Percentiles rank a stretch among this genome's conserved stretches.
phyloP scores from a whole-genome alignment of 495 filamentous ascomycete species.

The Aspergillus steynii region DNA sequence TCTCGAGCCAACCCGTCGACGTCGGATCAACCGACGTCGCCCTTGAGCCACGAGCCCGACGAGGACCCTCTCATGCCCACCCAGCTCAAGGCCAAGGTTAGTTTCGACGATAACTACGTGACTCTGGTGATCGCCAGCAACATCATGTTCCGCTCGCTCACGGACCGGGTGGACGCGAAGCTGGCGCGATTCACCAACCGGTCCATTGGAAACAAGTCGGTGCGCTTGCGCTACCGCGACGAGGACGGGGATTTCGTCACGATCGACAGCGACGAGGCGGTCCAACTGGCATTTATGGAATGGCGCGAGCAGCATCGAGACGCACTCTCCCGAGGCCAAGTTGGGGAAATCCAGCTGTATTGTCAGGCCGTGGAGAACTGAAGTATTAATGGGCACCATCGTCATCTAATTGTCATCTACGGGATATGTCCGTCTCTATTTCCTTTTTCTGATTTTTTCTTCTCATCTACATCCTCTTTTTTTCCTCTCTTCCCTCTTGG shows the following conservation, averaged over 20 bases:
- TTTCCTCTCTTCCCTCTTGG: constrained; percentile 6
- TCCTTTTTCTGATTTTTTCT: constrained; percentile 12
- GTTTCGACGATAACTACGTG: constrained; percentile 78
- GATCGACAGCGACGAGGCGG: constrained; percentile 92
- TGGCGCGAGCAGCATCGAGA: constrained; percentile 77
- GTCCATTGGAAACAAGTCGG: constrained; percentile 72
- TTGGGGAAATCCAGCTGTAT: constrained; percentile 84
- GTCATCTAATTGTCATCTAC: constrained; percentile 10
- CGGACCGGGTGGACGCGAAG: constrained; percentile 96
- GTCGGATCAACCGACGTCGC: constrained; percentile 41
- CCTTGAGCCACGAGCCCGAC: constrained; percentile 36
- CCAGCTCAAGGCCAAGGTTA: constrained; percentile 93
- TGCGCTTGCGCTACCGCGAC: constrained; percentile 86
- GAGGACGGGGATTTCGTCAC: constrained; percentile 91
- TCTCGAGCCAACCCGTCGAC: constrained; percentile 26
- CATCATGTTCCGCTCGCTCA: constrained; percentile 87
- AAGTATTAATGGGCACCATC: constrained; percentile 6
- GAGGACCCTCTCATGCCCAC: constrained; percentile 47
- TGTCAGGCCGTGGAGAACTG: constrained; percentile 53
- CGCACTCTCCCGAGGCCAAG: constrained; percentile 60
- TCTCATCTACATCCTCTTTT: constrained; percentile 5
- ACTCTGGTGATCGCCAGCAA: constrained; percentile 91
- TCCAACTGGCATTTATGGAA: constrained; percentile 89
- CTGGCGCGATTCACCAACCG: constrained; percentile 77
- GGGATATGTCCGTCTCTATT: constrained; percentile 4